Base-by-base conservation (phyloP, 805 yeast species). In the Metschnikowia lunata region DNA sequence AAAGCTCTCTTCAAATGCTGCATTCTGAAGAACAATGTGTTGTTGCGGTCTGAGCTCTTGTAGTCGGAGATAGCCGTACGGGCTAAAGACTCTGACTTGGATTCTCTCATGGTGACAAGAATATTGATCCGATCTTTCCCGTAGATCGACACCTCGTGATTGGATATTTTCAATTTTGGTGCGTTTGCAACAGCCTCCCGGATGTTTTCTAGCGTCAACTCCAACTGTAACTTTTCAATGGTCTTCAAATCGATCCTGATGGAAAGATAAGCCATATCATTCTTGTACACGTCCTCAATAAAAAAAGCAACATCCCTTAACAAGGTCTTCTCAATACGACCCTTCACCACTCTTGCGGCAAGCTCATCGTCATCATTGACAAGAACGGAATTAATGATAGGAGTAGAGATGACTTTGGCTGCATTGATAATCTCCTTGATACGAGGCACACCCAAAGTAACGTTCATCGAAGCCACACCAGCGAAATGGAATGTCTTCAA, bases 321-420 rank as follows among this genome's bases (percentile, higher is more conserved):
- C 42, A 83, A 66, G 0, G 99, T 93, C 71, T 91, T 93, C 62
- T 93, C 99, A 44, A 93, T 79, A 61, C 99, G 79, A 42, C 99
- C 99, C 69, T 93, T 93, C 29, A 93, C 99, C 54, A 95, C 96
- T 66, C 99, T 82, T 0, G 99, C 99, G 27, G 98, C 97, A 61
- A 96, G 85, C 69, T 91, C 98, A 65, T 93, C 99, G 11, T 82
- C 80, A 57, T 88, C 90, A 59, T 93, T 93, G 6, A 90, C 98
- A 54, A 93, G 74, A 8, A 85, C 89, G 2, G 97, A 95, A 55
- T 91, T 89, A 61, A 93, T 93, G 61, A 93, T 93, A 1, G 99
- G 99, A 7, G 99, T 93, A 7, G 96, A 88, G 56, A 93, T 93
- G 14, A 81, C 79, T 64, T 93, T 93, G 14, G 97, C 87, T 3